phyloP scores from a whole-genome alignment of 768 basidiomycete species.

The Lanmaoa rubissima region DNA sequence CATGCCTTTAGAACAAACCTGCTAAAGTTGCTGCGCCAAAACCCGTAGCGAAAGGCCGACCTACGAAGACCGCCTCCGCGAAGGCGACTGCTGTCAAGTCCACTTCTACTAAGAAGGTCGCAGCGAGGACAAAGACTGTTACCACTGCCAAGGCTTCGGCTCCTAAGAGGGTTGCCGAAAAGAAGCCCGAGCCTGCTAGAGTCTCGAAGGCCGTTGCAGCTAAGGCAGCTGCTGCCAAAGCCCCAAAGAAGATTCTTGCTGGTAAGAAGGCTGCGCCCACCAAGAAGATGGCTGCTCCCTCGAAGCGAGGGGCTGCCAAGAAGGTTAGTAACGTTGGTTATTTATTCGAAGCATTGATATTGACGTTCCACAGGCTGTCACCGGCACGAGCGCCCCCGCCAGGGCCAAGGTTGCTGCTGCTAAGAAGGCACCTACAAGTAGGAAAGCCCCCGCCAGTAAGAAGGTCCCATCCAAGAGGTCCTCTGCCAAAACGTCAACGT shows the following conservation, averaged over 20 bases:
- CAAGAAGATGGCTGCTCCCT: constrained; percentile 41
- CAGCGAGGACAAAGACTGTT: constrained; percentile 38
- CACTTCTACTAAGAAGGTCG: constrained; percentile 24
- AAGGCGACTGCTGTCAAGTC: constrained; percentile 27
- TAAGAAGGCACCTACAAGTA: constrained; percentile 34
- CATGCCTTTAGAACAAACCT: constrained; percentile 26
- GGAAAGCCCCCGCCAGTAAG: constrained; percentile 26
- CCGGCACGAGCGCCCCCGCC: constrained; percentile 44
- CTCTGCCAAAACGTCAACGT: constrained; percentile 20
- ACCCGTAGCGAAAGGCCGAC: constrained; percentile 20
- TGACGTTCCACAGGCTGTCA: constrained; percentile 43
- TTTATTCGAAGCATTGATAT: background rate
- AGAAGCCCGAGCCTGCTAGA: constrained; percentile 35
- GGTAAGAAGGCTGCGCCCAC: constrained; percentile 31
- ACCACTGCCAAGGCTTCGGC: constrained; percentile 34
- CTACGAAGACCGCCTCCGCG: constrained; percentile 27
- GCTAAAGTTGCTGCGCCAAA: constrained; percentile 33
- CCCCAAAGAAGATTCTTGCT: constrained; percentile 35
- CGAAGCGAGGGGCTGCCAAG: constrained; percentile 58
- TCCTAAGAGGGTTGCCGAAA: constrained; percentile 41
- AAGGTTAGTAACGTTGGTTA: constrained; percentile 43
- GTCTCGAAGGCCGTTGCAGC: constrained; percentile 22
- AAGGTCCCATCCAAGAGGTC: constrained; percentile 22
- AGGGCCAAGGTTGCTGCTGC: constrained; percentile 31
- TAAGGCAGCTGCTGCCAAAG: constrained; percentile 18